Conservation (phyloP, 208 protist genomes). For the Trypanosoma congolense region DNA sequence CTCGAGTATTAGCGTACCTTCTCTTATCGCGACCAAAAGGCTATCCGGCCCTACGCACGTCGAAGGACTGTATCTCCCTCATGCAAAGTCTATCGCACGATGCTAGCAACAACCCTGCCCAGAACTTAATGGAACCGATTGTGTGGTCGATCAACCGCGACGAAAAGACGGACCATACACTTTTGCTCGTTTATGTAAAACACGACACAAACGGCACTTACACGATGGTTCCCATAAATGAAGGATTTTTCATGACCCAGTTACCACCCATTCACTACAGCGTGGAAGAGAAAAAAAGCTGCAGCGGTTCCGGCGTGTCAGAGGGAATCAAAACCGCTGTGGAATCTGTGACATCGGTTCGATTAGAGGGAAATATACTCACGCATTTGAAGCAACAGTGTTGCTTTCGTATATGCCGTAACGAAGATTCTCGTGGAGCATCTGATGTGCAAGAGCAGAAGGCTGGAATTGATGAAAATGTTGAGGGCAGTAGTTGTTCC, state of each 20-base stretch:
- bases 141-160: neutral
- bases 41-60: neutral
- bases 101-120: neutral
- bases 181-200: neutral
- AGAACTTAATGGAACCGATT: neutral
- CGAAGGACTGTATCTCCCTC: neutral
- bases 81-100: neutral
- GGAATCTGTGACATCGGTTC: conserved; percentile 6
- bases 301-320: neutral
- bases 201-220: conserved; percentile 12
- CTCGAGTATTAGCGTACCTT: neutral
- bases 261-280: conserved; percentile 17
- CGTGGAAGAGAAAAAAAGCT: neutral
- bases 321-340: neutral
- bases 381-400: conserved; percentile 4
- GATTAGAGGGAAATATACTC: conserved; percentile 17
- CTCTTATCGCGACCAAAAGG: neutral
- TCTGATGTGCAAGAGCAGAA: neutral
- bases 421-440: neutral
- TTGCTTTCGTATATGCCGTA: conserved; percentile 24
- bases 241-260: conserved; percentile 12
- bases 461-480: neutral
- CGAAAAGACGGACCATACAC: neutral
- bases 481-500: too few species aligned
- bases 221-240: conserved; percentile 21